These are phyloP conservation scores for Diplodia sapinea DNA, from an alignment of 2,329 filamentous ascomycete genomes.

Conservation along the genomic window DNA sequence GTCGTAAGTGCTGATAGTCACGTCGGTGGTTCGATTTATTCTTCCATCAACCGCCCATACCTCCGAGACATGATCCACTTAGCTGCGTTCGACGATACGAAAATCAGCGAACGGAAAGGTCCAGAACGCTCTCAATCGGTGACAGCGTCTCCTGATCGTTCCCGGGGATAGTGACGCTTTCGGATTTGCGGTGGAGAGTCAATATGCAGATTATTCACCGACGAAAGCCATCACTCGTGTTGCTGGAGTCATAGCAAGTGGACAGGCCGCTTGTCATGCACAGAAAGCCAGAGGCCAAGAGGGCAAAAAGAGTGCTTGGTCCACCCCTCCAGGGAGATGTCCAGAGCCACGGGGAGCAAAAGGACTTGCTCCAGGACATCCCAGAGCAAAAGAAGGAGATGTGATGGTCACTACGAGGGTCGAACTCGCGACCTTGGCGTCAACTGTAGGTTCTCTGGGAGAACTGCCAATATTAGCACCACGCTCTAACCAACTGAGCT, in stretches of 20 bases:
- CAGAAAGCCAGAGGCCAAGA: neutral
- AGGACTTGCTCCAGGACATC: neutral
- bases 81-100: neutral
- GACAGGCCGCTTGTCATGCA: no score
- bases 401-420: neutral
- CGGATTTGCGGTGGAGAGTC: neutral
- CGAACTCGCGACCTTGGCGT: slow-evolving; percentile 2
- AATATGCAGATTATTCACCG: neutral
- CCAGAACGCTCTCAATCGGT: neutral
- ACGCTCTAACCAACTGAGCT: slow-evolving; percentile 2
- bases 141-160: neutral
- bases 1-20: slow-evolving; percentile 6
- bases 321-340: neutral
- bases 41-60: neutral
- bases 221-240: slow-evolving; percentile 7
- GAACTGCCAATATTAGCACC: neutral
- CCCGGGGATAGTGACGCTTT: neutral
- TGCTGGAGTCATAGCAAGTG: neutral
- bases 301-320: neutral
- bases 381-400: slow-evolving; percentile 15
- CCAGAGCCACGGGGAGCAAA: neutral
- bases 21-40: neutral
- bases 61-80: neutral
- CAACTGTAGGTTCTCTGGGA: neutral
- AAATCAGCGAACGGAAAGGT: neutral